phyloP scores from a whole-genome alignment of 1,139 yeast genomes.

The Saccharomycopsis crataegensis region DNA sequence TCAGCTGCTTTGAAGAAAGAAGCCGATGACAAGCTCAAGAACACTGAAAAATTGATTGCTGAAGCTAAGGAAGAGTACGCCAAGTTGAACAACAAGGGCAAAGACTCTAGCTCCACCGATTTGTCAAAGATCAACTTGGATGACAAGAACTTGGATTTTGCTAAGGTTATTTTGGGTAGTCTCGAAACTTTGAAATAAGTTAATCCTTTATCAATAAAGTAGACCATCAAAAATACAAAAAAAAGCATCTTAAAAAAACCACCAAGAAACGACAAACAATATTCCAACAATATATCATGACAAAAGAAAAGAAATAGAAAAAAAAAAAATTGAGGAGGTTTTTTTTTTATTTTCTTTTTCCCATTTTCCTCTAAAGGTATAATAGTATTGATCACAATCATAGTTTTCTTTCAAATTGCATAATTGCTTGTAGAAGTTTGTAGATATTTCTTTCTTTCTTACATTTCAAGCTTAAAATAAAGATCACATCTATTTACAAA shows the following conservation, averaged over 20 bases:
- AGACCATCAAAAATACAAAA: too few relatives aligned
- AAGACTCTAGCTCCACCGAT: slow-evolving; percentile 15
- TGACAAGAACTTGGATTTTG: slow-evolving; percentile 87
- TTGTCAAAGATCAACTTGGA: slow-evolving; percentile 56
- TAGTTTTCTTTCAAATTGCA: too few relatives aligned
- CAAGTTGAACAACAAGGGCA: slow-evolving; percentile 46
- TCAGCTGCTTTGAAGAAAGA: slow-evolving; percentile 50
- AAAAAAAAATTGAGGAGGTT: too few relatives aligned
- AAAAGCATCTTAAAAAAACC: too few relatives aligned
- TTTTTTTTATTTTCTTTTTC: too few relatives aligned
- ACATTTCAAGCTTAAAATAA: too few relatives aligned
- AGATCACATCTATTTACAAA: too few relatives aligned
- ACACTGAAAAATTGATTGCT: slow-evolving; percentile 68
- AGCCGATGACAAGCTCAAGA: slow-evolving; percentile 52
- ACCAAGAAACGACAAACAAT: background rate
- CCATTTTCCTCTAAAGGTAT: too few relatives aligned
- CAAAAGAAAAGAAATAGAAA: background rate
- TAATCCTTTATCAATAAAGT: background rate
- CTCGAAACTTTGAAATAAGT: slow-evolving; percentile 33
- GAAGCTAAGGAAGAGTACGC: slow-evolving; percentile 89
- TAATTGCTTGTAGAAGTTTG: too few relatives aligned
- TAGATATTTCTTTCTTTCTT: too few relatives aligned
- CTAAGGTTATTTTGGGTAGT: slow-evolving; percentile 40
- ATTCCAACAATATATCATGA: background rate
- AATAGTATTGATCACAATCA: too few relatives aligned